Conservation (phyloP, 306 rosid species). For the Sophora flavescens region DNA sequence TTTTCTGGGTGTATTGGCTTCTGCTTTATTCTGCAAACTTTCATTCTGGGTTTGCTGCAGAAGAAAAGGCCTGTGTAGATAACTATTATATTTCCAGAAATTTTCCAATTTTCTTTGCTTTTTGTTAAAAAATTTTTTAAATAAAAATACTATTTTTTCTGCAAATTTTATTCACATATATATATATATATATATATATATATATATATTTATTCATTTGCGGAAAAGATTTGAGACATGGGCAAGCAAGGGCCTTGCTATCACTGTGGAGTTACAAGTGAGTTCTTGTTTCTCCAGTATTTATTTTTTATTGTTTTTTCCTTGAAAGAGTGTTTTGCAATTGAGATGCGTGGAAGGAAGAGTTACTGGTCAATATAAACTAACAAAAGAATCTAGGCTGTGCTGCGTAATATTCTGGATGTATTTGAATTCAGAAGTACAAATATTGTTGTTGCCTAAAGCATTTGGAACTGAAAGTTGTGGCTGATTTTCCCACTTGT, state of each 20-base stretch:
- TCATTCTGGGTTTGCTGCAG: constrained; percentile 67
- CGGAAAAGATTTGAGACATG: constrained; percentile 75
- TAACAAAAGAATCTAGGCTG: constrained; percentile 27
- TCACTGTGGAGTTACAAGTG: constrained; percentile 99
- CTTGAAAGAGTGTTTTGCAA: constrained; percentile 37
- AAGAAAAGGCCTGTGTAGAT: constrained; percentile 51
- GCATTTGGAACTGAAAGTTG: constrained; percentile 46
- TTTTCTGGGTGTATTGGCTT: constrained; percentile 79
- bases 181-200: too few species aligned
- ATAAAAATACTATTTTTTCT: constrained; percentile 34
- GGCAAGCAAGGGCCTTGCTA: constrained; percentile 99
- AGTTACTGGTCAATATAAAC: constrained; percentile 42
- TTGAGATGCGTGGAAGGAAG: constrained; percentile 43
- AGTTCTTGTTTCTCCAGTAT: constrained; percentile 89
- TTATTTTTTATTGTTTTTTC: not conserved
- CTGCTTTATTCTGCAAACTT: constrained; percentile 67
- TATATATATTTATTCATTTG: constrained; percentile 52
- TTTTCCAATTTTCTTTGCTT: constrained; percentile 22
- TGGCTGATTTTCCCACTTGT: constrained; percentile 51
- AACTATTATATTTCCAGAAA: constrained; percentile 50
- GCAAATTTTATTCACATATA: constrained; percentile 56
- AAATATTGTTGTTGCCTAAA: constrained; percentile 45
- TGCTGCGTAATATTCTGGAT: constrained; percentile 48
- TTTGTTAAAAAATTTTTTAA: constrained; percentile 42
- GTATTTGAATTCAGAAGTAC: constrained; percentile 43